Evolutionary conservation across 2,329 filamentous ascomycete species (phyloP).

Genomic region (Stemphylium vesicarium): DNA sequence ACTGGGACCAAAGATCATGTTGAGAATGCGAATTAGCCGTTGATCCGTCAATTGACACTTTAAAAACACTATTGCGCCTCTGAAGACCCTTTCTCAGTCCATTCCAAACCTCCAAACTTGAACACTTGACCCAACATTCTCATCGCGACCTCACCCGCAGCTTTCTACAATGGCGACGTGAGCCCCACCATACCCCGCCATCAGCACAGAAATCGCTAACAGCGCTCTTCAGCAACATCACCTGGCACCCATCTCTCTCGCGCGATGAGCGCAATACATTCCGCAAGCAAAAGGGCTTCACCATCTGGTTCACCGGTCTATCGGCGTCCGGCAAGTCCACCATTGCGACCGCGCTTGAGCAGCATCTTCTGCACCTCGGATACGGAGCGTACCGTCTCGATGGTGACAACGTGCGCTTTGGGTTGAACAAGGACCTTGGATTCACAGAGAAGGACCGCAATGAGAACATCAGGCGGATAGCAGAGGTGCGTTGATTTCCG

Average conservation of each 20-base stretch:
- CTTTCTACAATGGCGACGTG: slow-evolving; percentile 44
- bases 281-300: slow-evolving; percentile 87
- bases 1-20: slow-evolving; percentile 10
- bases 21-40: slow-evolving; percentile 17
- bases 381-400: slow-evolving; percentile 90
- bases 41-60: slow-evolving; percentile 8
- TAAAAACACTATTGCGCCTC: slow-evolving; percentile 7
- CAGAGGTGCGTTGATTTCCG: slow-evolving; percentile 62
- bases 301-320: slow-evolving; percentile 97
- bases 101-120: slow-evolving; percentile 2
- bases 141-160: not conserved
- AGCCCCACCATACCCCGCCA: slow-evolving; percentile 38
- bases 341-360: slow-evolving; percentile 93
- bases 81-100: not conserved
- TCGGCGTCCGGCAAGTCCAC: slow-evolving; percentile 97
- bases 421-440: slow-evolving; percentile 95
- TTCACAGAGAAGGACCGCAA: slow-evolving; percentile 93
- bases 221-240: slow-evolving; percentile 73
- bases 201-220: slow-evolving; percentile 19
- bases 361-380: slow-evolving; percentile 88
- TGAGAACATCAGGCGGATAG: slow-evolving; percentile 97
- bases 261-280: slow-evolving; percentile 75
- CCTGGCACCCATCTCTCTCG: slow-evolving; percentile 83
- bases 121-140: not conserved
- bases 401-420: slow-evolving; percentile 98